These are phyloP conservation scores for Solanum pinnatisectum DNA, from an alignment of 257 asterid genomes.

Conservation along the genomic window DNA sequence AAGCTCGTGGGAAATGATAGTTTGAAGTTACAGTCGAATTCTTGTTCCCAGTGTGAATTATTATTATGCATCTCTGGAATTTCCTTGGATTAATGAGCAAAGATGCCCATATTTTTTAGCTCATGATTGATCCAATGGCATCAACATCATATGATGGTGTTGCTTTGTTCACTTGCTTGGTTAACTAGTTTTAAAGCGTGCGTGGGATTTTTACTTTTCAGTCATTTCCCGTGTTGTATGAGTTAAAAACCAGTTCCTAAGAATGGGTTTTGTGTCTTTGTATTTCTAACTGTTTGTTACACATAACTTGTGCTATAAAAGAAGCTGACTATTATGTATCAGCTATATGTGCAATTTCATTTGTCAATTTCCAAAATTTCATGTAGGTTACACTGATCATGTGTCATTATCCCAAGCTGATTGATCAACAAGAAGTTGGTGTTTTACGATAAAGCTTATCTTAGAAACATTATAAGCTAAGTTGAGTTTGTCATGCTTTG, in stretches of 20 bases:
- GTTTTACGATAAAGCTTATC: not conserved
- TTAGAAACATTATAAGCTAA: not conserved
- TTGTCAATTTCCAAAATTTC: not conserved
- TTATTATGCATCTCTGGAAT: not conserved
- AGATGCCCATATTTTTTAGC: not conserved
- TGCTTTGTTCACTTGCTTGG: not conserved
- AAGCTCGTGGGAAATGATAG: not conserved
- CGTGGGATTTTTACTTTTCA: not conserved
- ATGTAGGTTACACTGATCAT: slow-evolving; percentile 26
- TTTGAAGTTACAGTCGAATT: not conserved
- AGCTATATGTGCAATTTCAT: not conserved
- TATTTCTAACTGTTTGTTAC: not conserved
- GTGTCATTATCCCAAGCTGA: slow-evolving; percentile 55
- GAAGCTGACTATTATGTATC: not conserved
- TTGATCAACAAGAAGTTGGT: slow-evolving; percentile 26
- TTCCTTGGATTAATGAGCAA: not conserved
- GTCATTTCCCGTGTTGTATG: not conserved
- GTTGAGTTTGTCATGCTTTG: not conserved
- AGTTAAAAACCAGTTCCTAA: not conserved
- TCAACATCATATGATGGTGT: not conserved
- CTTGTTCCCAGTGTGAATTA: not conserved
- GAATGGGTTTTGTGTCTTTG: not conserved
- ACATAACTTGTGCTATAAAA: not conserved
- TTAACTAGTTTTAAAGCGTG: not conserved
- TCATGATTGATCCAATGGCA: not conserved